Percentiles rank a stretch among this genome's conserved stretches.
Evolutionary conservation across 1,139 yeast species (phyloP).

Genomic region (Yamadazyma friedrichii): DNA sequence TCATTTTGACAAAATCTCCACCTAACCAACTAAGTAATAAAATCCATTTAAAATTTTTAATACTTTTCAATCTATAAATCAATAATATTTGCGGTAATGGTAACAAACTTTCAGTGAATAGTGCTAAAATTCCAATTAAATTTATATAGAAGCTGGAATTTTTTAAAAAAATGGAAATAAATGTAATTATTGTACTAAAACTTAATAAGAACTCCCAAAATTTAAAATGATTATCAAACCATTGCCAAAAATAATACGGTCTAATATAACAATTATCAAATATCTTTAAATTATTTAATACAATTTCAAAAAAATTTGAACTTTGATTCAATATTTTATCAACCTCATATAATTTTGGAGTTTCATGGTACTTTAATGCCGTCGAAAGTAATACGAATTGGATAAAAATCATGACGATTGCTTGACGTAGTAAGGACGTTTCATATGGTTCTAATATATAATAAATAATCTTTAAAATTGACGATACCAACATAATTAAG

Average conservation of each 20-base stretch:
- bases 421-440: constrained; percentile 68
- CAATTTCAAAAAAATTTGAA: constrained; percentile 10
- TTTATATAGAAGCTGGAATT: constrained; percentile 46
- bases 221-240: constrained; percentile 53
- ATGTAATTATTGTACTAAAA: constrained; percentile 42
- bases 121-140: constrained; percentile 68
- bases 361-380: constrained; percentile 54
- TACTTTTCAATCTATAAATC: constrained; percentile 63
- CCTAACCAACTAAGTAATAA: constrained; percentile 81
- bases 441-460: constrained; percentile 82
- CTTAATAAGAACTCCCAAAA: constrained; percentile 67
- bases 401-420: constrained; percentile 73
- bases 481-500: constrained; percentile 83
- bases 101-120: constrained; percentile 75
- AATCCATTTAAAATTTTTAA: constrained; percentile 76
- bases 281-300: constrained; percentile 36
- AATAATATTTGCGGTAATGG: constrained; percentile 87
- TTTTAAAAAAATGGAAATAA: constrained; percentile 47
- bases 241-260: constrained; percentile 79
- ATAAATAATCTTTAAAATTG: constrained; percentile 70
- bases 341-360: constrained; percentile 34
- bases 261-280: constrained; percentile 71
- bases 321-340: constrained; percentile 28
- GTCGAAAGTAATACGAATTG: constrained; percentile 64
- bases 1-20: constrained; percentile 78